Percentiles rank a stretch among this genome's conserved stretches.
Conservation (phyloP, 306 rosid genomes). For the Aeschynomene evenia region DNA sequence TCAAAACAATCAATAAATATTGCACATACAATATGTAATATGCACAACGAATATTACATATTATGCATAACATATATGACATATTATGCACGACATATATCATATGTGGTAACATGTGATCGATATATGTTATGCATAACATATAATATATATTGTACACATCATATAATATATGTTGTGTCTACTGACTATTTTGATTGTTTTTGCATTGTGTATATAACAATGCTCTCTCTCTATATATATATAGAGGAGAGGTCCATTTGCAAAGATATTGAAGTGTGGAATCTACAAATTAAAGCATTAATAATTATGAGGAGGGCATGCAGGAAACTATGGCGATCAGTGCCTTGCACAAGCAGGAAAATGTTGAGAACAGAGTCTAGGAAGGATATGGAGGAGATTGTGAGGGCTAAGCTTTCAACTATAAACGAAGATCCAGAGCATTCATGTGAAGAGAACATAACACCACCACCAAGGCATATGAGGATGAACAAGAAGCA, state of each 20-base stretch:
- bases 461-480: slow-evolving; percentile 37
- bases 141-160: no score
- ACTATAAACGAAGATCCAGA: slow-evolving; percentile 79
- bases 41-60: no score
- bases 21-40: no score
- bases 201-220: not conserved
- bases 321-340: slow-evolving; percentile 50
- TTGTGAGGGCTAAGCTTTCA: slow-evolving; percentile 69
- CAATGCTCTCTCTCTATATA: no score
- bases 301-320: slow-evolving; percentile 61
- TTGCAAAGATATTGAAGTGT: not conserved
- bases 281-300: not conserved
- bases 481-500: slow-evolving; percentile 42
- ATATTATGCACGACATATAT: no score
- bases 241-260: not conserved
- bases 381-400: slow-evolving; percentile 60
- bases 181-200: no score
- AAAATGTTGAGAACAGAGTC: slow-evolving; percentile 49
- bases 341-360: slow-evolving; percentile 62
- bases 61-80: no score
- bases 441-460: slow-evolving; percentile 37
- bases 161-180: no score
- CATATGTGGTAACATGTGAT: no score
- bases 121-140: no score
- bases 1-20: no score